Evolutionary conservation across 371 early-diverging fungal species (phyloP), one percentile per base, ranked within the genome.

Genomic region (Mucor racemosus): DNA sequence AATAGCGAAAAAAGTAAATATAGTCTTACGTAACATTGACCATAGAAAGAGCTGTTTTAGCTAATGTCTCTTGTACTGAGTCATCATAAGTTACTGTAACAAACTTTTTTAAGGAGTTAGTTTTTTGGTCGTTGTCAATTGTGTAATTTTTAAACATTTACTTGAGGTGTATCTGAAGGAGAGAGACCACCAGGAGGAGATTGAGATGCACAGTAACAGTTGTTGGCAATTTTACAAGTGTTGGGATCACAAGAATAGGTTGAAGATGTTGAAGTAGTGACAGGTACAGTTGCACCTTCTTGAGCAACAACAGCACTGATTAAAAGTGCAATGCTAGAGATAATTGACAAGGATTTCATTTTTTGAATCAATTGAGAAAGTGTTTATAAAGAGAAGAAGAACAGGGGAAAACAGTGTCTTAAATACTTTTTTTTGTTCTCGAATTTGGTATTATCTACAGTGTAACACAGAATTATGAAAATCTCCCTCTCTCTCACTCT

Each of bases 51-150:
- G 84, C 72, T 4, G 78, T 69, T 35, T 73, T 58, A 11, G 67
- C 44, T 5, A 84, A 57, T 10, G 66, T 57, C 9, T 72, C 73
- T 61, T 92, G 90, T 44, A 92, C 64, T 6, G 89, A 83, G 73
- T 92, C 92, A 64, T 90, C 91, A 72, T 82, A 90, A 5, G 91
- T 91, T 17, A 92, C 64, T 21, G 86, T 79, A 26, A 91, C 77
- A 71, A 92, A 90, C 81, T 81, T 21, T 26, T 14, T 26, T 31
- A 15, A 6, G 50, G 53, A 53, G n/a, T 36, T 31, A 50, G 38
- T 21, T 31, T 33, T 33, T 34, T 36, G 15, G 0, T 42, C 0
- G 17, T 15, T 44, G 17, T 15, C 17, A 42, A 42, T 17, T 17
- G n/a, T n/a, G n/a, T n/a, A 42, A n/a, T 46, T 35, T 48, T 26